These are phyloP conservation scores for Oryza rufipogon DNA, from an alignment of 176 grass and related monocot species.

Conservation along the genomic window DNA sequence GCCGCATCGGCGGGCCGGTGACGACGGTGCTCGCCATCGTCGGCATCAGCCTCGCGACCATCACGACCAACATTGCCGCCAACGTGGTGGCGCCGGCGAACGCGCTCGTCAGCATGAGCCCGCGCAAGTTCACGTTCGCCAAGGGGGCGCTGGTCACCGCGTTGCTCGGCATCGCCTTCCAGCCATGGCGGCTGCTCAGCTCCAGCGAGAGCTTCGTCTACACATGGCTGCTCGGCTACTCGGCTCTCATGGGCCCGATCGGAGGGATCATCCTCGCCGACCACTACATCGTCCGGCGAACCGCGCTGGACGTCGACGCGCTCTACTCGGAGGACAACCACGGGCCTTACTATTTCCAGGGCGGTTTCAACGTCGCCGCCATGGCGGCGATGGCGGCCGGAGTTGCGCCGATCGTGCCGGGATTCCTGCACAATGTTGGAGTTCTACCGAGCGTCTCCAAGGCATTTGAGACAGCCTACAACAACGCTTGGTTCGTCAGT, in stretches of 20 bases:
- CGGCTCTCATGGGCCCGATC: slow-evolving; percentile 87
- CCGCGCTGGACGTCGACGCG: slow-evolving; percentile 63
- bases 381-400: slow-evolving; percentile 71
- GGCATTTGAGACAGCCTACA: slow-evolving; percentile 59
- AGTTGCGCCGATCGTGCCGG: slow-evolving; percentile 66
- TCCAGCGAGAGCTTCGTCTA: slow-evolving; percentile 97
- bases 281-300: slow-evolving; percentile 75
- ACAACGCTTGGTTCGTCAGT: slow-evolving; percentile 91
- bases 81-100: slow-evolving; percentile 95
- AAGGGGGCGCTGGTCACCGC: slow-evolving; percentile 85
- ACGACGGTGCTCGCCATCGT: slow-evolving; percentile 81
- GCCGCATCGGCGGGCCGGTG: slow-evolving; percentile 67
- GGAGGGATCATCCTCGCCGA: slow-evolving; percentile 79
- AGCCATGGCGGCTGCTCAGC: slow-evolving; percentile 87
- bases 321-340: slow-evolving; percentile 61
- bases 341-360: slow-evolving; percentile 71
- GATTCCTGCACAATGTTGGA: slow-evolving; percentile 74
- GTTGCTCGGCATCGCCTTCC: slow-evolving; percentile 78
- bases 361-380: slow-evolving; percentile 67
- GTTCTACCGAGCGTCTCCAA: slow-evolving; percentile 44
- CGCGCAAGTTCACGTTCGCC: slow-evolving; percentile 71
- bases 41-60: slow-evolving; percentile 86
- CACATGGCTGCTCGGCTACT: slow-evolving; percentile 88
- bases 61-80: slow-evolving; percentile 92
- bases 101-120: slow-evolving; percentile 80